Percentiles rank a stretch among this genome's conserved stretches.
Evolutionary conservation across 768 basidiomycete species (phyloP).

Genomic region (Lentinula aciculospora): DNA sequence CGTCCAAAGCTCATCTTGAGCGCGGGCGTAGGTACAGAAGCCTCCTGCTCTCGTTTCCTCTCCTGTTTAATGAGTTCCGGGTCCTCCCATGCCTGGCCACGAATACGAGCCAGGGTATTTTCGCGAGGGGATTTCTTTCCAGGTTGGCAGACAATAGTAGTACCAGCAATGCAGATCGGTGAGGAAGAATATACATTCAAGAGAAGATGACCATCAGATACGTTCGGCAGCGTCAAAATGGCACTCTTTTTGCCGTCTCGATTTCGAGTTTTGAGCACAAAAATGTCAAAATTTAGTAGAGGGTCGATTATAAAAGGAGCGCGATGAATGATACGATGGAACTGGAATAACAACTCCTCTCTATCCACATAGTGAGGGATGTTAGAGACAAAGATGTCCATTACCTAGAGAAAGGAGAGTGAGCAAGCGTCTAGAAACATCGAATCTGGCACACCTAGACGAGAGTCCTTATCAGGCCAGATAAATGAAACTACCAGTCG

Average conservation of each 20-base stretch:
- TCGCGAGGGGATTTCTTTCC: neutral
- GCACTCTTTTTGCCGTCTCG: neutral
- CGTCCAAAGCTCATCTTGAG: slow-evolving; percentile 1
- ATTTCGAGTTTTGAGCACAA: neutral
- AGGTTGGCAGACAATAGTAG: neutral
- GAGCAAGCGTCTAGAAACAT: neutral
- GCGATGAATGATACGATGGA: slow-evolving; percentile 4
- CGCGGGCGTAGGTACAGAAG: neutral
- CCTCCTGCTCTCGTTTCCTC: neutral
- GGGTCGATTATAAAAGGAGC: neutral
- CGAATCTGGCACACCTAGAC: neutral
- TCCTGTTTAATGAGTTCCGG: neutral
- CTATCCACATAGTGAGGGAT: neutral
- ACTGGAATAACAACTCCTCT: neutral
- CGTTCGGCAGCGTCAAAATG: neutral
- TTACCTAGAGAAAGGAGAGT: neutral
- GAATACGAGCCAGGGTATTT: neutral
- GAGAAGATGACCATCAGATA: neutral
- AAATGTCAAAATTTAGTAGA: neutral
- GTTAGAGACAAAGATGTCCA: slow-evolving; percentile 1
- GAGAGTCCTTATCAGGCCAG: neutral
- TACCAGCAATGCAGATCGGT: neutral
- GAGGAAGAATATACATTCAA: neutral
- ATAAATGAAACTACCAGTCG: neutral
- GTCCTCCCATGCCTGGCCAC: neutral